Base-by-base conservation (phyloP, 371 early-diverging fungal genomes). In the Mucor saturninus region DNA sequence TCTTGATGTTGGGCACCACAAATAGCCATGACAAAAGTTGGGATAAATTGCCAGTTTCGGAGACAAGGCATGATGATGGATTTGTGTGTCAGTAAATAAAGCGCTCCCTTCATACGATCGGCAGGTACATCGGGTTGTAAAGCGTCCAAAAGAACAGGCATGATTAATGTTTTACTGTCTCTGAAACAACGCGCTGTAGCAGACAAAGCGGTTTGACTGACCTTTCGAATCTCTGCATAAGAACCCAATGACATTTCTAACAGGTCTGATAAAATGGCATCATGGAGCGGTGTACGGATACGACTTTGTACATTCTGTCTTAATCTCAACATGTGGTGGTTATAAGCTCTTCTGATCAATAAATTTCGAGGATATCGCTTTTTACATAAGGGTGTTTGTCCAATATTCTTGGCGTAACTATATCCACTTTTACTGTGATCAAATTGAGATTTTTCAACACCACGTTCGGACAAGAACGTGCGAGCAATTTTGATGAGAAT, bases 1-100 rank as follows among this genome's bases (percentile, higher is more conserved):
- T 94, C 93, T 52, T 91, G 88, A 59, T 91, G 91, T 59, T 92
- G 88, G 5, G 90, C 90, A 21, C 75, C 68, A 58, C 88, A 90
- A 0, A 94, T 72, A 2, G 86, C 77, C 15, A 79, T 65, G 3
- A 87, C 75, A 66, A 91, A 86, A n/a, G 64, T 61, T 4, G 90
- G 85, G 8, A 83, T 83, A 59, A 78, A 86, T 28, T 77, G 61
- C 90, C 89, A 91, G 65, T 89, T 80, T 5, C 86, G 81, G 43
- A 90, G 56, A 46, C 86, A 89, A n/a, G 87, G 71, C 21, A 82
- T 60, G 52, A 80, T 67, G 28, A 85, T 71, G 3, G 80, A 73
- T 31, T 75, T 79, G 28, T 85, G 81, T 2, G 75, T 79, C 6
- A 93, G 72, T 31, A 92, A 62, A 53, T 87, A 89, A 39, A 95